Evolutionary conservation across 305 asterid genomes (phyloP).

Genomic region (Coffea humblotiana): DNA sequence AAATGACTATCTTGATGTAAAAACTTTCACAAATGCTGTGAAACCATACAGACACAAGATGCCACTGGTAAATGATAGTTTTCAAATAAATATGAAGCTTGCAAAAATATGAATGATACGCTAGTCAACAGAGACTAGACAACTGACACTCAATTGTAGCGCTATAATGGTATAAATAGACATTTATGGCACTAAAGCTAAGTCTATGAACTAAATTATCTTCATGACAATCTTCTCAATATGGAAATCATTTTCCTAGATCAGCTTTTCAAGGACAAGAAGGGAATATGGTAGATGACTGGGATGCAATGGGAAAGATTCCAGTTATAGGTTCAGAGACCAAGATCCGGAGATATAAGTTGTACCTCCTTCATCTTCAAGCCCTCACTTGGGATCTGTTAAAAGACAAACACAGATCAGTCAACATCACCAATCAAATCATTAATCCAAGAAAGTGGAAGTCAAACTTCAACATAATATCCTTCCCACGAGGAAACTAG

Average conservation of each 20-base stretch:
- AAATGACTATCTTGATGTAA: slow-evolving; percentile 21
- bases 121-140: not conserved
- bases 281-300: not conserved
- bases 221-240: not conserved
- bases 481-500: not conserved
- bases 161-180: not conserved
- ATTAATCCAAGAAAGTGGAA: not conserved
- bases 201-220: not conserved
- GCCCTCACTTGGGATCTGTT: slow-evolving; percentile 63
- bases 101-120: not conserved
- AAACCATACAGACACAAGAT: not conserved
- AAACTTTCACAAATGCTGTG: not conserved
- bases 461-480: not conserved
- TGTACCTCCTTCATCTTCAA: slow-evolving; percentile 83
- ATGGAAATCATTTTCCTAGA: not conserved
- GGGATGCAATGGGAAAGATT: not conserved
- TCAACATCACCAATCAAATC: not conserved
- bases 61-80: not conserved
- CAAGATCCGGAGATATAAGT: not conserved
- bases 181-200: not conserved
- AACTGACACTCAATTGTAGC: not conserved
- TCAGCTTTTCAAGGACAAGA: not conserved
- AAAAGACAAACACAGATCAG: slow-evolving; percentile 13
- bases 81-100: not conserved
- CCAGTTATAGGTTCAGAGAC: slow-evolving; percentile 4